Evolutionary conservation across 495 filamentous ascomycete species (phyloP).

Genomic region (Tuber indicum): DNA sequence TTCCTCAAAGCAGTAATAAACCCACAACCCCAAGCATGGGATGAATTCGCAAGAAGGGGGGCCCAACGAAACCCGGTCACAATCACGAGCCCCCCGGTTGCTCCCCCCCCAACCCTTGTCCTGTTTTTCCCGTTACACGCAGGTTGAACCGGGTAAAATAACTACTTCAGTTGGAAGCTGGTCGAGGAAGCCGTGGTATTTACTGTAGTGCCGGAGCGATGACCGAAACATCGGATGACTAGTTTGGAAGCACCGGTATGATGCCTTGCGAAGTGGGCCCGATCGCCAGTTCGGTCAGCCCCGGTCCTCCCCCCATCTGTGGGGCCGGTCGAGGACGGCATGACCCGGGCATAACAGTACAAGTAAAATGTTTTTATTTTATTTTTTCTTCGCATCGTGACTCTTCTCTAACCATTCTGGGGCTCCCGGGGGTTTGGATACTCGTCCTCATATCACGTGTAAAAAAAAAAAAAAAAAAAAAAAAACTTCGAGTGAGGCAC

Average conservation of each 20-base stretch:
- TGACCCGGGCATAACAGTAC: not conserved
- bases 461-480: too few relatives aligned
- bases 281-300: not conserved
- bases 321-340: not conserved
- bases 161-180: not conserved
- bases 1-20: too few relatives aligned
- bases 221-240: not conserved
- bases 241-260: not conserved
- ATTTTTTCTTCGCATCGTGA: not conserved
- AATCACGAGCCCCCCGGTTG: not conserved
- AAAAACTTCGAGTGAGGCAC: too few relatives aligned
- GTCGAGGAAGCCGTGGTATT: not conserved
- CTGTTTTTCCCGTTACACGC: not conserved
- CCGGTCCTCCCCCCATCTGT: not conserved
- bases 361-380: too few relatives aligned
- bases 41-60: too few relatives aligned
- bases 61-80: not conserved
- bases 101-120: not conserved
- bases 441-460: too few relatives aligned
- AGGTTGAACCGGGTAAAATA: not conserved
- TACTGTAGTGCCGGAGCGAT: not conserved
- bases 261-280: not conserved
- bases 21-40: too few relatives aligned
- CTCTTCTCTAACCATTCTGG: too few relatives aligned
- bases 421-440: too few relatives aligned